These are phyloP conservation scores for Aureobasidium vineae DNA, from an alignment of 2,329 filamentous ascomycete genomes.

Conservation along the genomic window DNA sequence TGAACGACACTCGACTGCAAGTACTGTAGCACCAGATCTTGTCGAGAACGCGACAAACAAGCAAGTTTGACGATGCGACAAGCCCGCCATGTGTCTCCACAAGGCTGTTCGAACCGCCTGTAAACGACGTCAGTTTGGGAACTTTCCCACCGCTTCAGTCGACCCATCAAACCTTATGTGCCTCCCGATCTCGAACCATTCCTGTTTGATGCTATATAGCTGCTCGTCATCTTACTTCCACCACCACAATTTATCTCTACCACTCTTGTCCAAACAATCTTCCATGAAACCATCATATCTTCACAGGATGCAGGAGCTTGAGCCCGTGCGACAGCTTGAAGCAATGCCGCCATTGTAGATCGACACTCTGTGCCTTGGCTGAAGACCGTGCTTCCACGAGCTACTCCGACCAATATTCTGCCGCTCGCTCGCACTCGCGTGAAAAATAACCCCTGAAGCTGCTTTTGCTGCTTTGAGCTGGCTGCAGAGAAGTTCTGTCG, in stretches of 20 bases:
- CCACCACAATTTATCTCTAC: not conserved
- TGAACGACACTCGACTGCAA: not conserved
- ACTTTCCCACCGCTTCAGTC: not conserved
- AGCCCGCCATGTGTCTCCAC: constrained; percentile 1
- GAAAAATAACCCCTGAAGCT: not conserved
- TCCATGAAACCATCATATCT: not conserved
- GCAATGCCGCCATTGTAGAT: constrained; percentile 3
- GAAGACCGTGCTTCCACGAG: constrained; percentile 3
- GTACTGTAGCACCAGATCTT: not conserved
- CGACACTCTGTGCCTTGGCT: not conserved
- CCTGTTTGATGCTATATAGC: not conserved
- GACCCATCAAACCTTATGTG: not conserved
- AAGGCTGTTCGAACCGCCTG: constrained; percentile 3
- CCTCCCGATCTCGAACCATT: not conserved
- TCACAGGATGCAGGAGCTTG: not conserved
- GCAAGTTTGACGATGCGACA: constrained; percentile 15
- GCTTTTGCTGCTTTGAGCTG: not conserved
- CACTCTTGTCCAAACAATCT: not conserved
- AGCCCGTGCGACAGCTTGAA: not conserved
- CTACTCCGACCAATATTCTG: not conserved
- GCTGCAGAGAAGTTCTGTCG: not conserved
- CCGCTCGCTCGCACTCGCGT: not conserved
- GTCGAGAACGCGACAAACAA: constrained; percentile 10
- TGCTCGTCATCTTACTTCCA: not conserved
- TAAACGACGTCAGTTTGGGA: not conserved